Evolutionary conservation across 2,329 filamentous ascomycete genomes (phyloP), one percentile per base, ranked within the genome.

Genomic region (Thelonectria rubi): DNA sequence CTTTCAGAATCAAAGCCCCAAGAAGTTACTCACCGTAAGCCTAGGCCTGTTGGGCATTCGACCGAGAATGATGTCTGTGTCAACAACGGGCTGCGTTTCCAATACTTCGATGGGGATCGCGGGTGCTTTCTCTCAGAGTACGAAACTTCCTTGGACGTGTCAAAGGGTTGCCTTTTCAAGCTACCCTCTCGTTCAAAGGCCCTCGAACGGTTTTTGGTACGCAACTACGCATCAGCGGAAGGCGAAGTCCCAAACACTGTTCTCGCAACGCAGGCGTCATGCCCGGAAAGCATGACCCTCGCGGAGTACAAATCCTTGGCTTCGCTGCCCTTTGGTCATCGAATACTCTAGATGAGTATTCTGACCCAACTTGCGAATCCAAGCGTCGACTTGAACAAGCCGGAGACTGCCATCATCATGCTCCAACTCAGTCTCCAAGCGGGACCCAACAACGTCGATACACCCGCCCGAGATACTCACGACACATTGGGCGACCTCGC

Each of bases 301-400:
- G 80, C 82, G 0, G 86, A 90, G 55, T 89, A 81, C 69, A 82
- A 84, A 37, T 76, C 80, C 2, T 10, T 72, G 6, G 48, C 54
- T 24, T 32, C 30, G 1, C 17, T 73, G 0, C 65, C 61, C 0
- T 65, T 58, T 1, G 69, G 72, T 1, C 51, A 65, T 21, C 42
- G 48, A 0, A 58, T 68, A 2, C 59, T 63, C 32, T 73, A 70
- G 72, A 57, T 65, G 40, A 71, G 57, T 14, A 64, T 71, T 1
- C 42, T 73, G 2, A 60, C 37, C 0, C 69, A 73, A 15, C 63
- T 73, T 1, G 62, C 65, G 1, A 69, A 65, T 60, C 69, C 66
- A 0, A 55, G 46, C 0, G 39, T 73, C 9, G 69, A 73, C 24
- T 71, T 70, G 30, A 72, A 72, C 12, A 72, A 67, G 32, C 2